phyloP scores from a whole-genome alignment of 495 filamentous ascomycete species.

The Aspergillus incahuasiensis region DNA sequence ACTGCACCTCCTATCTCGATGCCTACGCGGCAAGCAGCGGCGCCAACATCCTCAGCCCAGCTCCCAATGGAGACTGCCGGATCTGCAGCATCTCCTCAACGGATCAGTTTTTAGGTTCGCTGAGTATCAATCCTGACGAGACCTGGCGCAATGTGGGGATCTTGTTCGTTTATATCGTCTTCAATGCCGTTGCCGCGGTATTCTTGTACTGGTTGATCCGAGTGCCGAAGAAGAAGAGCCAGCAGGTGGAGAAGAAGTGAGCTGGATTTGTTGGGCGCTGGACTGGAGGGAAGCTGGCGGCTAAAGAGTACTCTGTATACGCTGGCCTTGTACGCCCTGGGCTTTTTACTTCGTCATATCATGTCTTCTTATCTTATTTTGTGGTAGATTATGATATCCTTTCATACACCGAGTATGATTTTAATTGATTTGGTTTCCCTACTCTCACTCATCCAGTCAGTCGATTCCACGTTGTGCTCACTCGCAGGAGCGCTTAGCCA shows the following conservation, averaged over 20 bases:
- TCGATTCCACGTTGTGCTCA: too few species aligned
- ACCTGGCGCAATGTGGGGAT: slow-evolving; percentile 71
- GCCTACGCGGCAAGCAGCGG: slow-evolving; percentile 41
- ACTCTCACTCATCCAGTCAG: too few species aligned
- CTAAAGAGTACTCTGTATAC: too few species aligned
- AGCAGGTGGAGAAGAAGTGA: slow-evolving; percentile 37
- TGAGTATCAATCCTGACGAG: slow-evolving; percentile 49
- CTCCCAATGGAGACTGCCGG: slow-evolving; percentile 49
- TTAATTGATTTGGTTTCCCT: too few species aligned
- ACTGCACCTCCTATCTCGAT: slow-evolving; percentile 55
- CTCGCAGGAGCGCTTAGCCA: too few species aligned
- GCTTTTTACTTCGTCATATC: neutral
- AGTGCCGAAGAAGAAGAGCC: slow-evolving; percentile 62
- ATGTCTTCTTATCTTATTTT: neutral
- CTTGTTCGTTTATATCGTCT: slow-evolving; percentile 65
- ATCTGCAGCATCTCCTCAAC: slow-evolving; percentile 59
- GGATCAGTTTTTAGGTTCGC: slow-evolving; percentile 53
- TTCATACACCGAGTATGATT: too few species aligned
- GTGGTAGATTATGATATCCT: neutral
- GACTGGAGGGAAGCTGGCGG: neutral
- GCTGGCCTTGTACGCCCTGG: too few species aligned
- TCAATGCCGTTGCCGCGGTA: slow-evolving; percentile 71
- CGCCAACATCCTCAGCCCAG: slow-evolving; percentile 52
- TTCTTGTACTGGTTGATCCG: slow-evolving; percentile 74
- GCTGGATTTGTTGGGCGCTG: neutral